Base-by-base conservation (phyloP, 169 alveolate genomes). In the Perkinsus chesapeaki region DNA sequence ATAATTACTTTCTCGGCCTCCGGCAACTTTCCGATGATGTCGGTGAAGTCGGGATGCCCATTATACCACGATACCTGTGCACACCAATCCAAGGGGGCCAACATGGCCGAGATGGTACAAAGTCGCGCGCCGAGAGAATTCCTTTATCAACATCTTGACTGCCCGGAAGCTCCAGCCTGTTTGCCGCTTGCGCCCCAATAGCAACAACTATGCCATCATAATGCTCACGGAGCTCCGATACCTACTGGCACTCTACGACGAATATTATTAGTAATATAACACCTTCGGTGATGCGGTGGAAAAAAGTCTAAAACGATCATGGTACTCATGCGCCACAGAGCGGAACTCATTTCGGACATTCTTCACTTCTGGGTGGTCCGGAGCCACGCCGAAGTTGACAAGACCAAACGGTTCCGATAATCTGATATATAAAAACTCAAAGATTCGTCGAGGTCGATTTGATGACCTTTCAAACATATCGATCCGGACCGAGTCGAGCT, bases 331-430 rank as follows among this genome's bases (percentile, higher is more conserved):
- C 0, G 94, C 93, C 3, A 96, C 96, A 47, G 73, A 95, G 9
- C 94, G 94, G 92, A 95, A 96, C 92, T 96, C 97, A 39, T 94
- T 92, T n/a, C 91, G 94, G 36, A 96, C 95, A 27, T 93, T 94
- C 91, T 96, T 96, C 93, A 96, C 96, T 38, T 94, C 97, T 0
- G 94, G 95, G 39, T 96, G 97, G 93, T 96, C 98, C 34, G 98
- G 97, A 1, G 98, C 98, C 1, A 96, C 97, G 36, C 98, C 98
- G 72, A 94, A 96, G 48, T 97, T 92, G 38, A 96, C 96, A 34
- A 96, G 92, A 38, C 98, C 98, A 91, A 43, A 96, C 3, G 98
- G 98, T 38, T 94, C 94, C 9, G 98, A 97, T 20, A 92, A 92
- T 39, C 73, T 48, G 39, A 95, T 97, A 23, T 39, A 0, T 73